Conservation (phyloP, 2,329 filamentous ascomycete genomes). For the Talaromyces sp. region DNA sequence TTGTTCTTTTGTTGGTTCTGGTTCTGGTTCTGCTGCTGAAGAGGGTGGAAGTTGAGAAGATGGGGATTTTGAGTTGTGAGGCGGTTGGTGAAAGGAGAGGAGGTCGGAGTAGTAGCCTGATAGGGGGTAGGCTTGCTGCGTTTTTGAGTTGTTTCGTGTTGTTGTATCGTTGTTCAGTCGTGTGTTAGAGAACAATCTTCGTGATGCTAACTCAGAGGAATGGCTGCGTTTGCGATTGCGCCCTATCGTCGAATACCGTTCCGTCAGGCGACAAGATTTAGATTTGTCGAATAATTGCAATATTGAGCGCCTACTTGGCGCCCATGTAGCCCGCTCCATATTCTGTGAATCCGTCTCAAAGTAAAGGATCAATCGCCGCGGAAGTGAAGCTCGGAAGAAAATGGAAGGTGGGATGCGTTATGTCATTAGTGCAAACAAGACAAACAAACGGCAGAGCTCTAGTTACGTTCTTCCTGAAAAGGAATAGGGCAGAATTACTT, state of each 20-base stretch:
- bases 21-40: not conserved
- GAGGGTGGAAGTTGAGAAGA: conserved; percentile 25
- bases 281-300: not conserved
- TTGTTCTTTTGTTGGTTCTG: conserved; percentile 28
- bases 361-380: conserved; percentile 16
- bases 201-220: conserved; percentile 18
- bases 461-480: conserved; percentile 6
- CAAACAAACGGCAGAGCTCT: conserved; percentile 28
- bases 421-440: conserved; percentile 39
- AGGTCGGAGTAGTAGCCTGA: conserved; percentile 47
- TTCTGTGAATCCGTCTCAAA: not conserved
- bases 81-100: conserved; percentile 27
- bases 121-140: conserved; percentile 38
- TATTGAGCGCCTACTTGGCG: conserved; percentile 1
- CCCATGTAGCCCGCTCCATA: conserved; percentile 7
- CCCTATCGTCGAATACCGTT: not conserved
- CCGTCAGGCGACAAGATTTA: not conserved
- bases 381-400: conserved; percentile 14
- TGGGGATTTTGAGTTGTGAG: conserved; percentile 21
- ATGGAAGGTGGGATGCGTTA: conserved; percentile 22
- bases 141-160: not conserved
- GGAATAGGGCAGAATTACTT: conserved; percentile 1
- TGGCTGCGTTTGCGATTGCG: not conserved
- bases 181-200: not conserved
- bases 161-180: not conserved